Evolutionary conservation across 2,329 filamentous ascomycete species (phyloP), one percentile per base, ranked within the genome.

Genomic region (Aspergillus vadensis): DNA sequence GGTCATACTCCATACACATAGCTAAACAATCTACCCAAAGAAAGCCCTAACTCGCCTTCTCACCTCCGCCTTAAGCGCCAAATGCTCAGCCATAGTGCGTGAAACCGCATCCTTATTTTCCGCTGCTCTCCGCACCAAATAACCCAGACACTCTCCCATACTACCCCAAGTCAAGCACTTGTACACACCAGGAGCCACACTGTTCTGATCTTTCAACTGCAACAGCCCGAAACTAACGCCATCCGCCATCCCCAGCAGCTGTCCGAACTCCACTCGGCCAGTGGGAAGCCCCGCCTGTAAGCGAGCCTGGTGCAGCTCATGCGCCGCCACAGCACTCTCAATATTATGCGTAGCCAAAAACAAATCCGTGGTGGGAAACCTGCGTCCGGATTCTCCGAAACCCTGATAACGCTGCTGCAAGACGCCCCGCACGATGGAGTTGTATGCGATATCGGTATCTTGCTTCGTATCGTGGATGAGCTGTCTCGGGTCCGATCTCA

Each of bases 331-430:
- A 8, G 96, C 88, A 4, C 90, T 91, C 43, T 85, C 84, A 52
- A 85, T 85, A 72, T 97, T 97, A 79, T 97, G 93, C 1, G 90
- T 90, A 6, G 92, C 93, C 15, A 97, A 82, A 23, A 96, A 86
- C 23, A 96, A 76, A 63, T 83, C 78, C 8, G 88, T 82, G 1
- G 74, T 74, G 0, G 88, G 88, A 70, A 88, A 89, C 2, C 61
- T 21, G 7, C 53, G 60, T 25, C 47, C 50, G 4, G 49, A 38
- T 17, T 54, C 55, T 6, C 70, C 71, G 9, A 72, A 71, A 2
- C 66, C 66, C 1, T 65, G 67, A 32, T 71, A 53, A 61, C 70
- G 21, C 73, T 85, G 82, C 17, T 82, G 83, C 57, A 96, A 80
- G 5, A 96, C 79, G 9, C 86, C 84, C 44, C 86, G 84, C 0